A percentile compares a stretch with the other conserved stretches of the same genome.
Evolutionary conservation across 164 flowering plant species (phyloP).

Genomic region (Piper longum): DNA sequence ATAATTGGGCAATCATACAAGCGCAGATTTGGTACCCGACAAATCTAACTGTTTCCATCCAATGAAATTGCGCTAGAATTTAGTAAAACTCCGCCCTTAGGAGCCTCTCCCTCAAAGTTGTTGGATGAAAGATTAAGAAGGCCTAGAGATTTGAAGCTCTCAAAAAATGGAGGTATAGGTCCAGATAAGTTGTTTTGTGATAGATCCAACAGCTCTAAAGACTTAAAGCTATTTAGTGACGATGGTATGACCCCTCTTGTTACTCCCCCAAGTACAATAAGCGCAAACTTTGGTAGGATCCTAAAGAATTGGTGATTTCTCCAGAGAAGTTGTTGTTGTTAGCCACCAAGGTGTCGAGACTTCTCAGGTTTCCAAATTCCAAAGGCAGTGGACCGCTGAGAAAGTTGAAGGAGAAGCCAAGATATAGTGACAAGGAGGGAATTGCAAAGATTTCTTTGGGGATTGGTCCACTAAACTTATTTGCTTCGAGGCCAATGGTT

Average conservation of each 20-base stretch:
- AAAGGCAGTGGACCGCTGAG: constrained; percentile 13
- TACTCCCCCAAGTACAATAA: background rate
- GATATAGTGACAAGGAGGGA: background rate
- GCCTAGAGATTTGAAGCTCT: no score
- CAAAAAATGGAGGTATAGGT: no score
- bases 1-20: background rate
- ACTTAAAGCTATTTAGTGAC: background rate
- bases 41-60: constrained; percentile 18
- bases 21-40: constrained; percentile 14
- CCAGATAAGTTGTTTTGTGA: constrained; percentile 1
- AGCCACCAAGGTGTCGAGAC: constrained; percentile 1
- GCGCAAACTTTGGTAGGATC: background rate
- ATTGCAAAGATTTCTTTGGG: constrained; percentile 1
- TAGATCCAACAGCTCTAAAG: background rate
- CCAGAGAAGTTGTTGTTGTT: constrained; percentile 8
- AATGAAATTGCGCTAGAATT: constrained; percentile 17
- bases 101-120: background rate
- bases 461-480: constrained; percentile 7
- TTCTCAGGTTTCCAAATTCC: constrained; percentile 11
- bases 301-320: constrained; percentile 5
- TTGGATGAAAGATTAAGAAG: background rate
- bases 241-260: background rate
- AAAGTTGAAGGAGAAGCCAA: constrained; percentile 5
- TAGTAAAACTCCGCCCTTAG: constrained; percentile 5
- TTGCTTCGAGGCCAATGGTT: constrained; percentile 1